These are phyloP conservation scores for Pluteus cervinus DNA, from an alignment of 768 basidiomycete species.

Conservation along the genomic window DNA sequence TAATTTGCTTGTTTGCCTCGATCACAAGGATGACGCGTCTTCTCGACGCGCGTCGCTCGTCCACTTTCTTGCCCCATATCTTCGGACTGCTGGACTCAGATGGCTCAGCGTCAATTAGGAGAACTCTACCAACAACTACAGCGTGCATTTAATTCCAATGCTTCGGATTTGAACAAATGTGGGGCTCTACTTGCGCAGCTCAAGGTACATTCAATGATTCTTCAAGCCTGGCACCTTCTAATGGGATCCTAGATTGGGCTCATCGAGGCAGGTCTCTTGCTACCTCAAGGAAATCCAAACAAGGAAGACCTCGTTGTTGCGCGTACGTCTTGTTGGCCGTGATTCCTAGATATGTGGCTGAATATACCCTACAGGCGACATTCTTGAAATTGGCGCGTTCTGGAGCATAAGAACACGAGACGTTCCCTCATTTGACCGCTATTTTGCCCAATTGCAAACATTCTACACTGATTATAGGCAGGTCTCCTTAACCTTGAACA, in stretches of 20 bases:
- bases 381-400: slow-evolving; percentile 93
- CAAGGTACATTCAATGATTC: slow-evolving; percentile 44
- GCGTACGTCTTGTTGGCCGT: slow-evolving; percentile 41
- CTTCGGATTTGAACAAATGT: slow-evolving; percentile 64
- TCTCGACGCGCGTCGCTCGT: slow-evolving; percentile 30
- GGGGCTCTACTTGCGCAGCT: slow-evolving; percentile 60
- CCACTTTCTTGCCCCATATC: slow-evolving; percentile 9
- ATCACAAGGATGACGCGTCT: slow-evolving; percentile 50
- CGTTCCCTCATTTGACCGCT: slow-evolving; percentile 90
- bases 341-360: background rate
- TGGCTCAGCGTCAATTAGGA: too few species aligned
- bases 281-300: slow-evolving; percentile 62
- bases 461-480: slow-evolving; percentile 87
- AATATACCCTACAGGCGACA: slow-evolving; percentile 55
- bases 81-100: slow-evolving; percentile 47
- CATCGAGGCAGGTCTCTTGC: slow-evolving; percentile 68
- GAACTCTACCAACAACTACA: slow-evolving; percentile 61
- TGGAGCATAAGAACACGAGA: slow-evolving; percentile 87
- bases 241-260: slow-evolving; percentile 55
- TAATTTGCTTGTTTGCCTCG: slow-evolving; percentile 16
- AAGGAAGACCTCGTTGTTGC: slow-evolving; percentile 65
- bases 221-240: background rate
- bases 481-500: slow-evolving; percentile 4
- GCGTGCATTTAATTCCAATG: slow-evolving; percentile 57
- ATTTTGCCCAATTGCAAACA: slow-evolving; percentile 85